These are phyloP conservation scores for Aegilops speltoides DNA, from an alignment of 176 grass and related monocot species.

Conservation along the genomic window DNA sequence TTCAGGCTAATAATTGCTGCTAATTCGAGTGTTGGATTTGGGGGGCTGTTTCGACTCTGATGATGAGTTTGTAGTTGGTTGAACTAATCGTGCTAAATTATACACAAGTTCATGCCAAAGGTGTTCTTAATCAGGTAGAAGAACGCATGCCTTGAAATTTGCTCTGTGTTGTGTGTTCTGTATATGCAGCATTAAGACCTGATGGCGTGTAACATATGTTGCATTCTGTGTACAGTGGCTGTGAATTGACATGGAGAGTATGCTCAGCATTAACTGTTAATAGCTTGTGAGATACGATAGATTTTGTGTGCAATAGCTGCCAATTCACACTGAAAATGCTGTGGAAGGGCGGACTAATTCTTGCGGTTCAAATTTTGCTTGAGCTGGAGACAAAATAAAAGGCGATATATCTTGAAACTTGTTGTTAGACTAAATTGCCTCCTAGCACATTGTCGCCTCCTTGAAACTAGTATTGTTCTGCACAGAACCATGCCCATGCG, in stretches of 20 bases:
- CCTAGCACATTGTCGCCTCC: neutral
- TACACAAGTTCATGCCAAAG: neutral
- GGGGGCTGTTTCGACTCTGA: neutral
- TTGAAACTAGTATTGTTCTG: neutral
- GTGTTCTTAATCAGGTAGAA: slow-evolving; percentile 2
- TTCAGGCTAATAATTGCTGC: neutral
- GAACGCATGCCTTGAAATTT: neutral
- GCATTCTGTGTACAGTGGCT: neutral
- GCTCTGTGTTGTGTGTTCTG: neutral
- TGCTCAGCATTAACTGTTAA: neutral
- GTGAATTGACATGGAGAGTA: neutral
- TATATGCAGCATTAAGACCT: neutral
- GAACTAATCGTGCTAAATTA: neutral
- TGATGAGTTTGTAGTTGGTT: neutral
- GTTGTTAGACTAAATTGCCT: neutral
- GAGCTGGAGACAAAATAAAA: neutral
- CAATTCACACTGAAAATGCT: slow-evolving; percentile 10
- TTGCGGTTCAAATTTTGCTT: neutral
- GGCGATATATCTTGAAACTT: neutral
- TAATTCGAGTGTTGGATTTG: neutral
- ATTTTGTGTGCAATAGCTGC: neutral
- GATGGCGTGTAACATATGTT: neutral
- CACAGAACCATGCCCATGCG: neutral
- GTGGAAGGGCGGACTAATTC: neutral
- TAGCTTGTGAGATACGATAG: slow-evolving; percentile 8